phyloP scores from a whole-genome alignment of 371 early-diverging fungal genomes.

The Mortierella sp. region DNA sequence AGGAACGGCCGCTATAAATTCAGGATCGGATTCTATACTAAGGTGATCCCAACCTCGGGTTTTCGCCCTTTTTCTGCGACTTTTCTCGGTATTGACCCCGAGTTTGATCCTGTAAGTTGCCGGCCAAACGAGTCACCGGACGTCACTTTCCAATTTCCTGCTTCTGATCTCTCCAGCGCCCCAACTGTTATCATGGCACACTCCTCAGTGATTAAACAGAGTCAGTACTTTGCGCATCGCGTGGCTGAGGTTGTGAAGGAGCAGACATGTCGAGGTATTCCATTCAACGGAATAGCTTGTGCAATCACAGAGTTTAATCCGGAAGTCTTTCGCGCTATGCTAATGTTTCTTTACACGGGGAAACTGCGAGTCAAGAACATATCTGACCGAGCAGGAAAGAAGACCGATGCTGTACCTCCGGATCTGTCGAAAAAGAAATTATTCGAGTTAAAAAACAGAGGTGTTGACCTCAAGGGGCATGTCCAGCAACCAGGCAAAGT shows the following conservation, averaged over 20 bases:
- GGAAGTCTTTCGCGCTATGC: slow-evolving; percentile 34
- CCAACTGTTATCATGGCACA: slow-evolving; percentile 26
- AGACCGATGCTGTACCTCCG: not conserved
- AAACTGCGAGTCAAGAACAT: slow-evolving; percentile 1
- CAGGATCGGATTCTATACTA: slow-evolving; percentile 28
- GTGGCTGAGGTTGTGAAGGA: slow-evolving; percentile 12
- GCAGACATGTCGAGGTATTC: not conserved
- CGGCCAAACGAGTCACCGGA: slow-evolving; percentile 8
- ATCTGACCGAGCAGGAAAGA: not conserved
- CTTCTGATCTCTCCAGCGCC: not conserved
- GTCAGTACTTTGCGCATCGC: slow-evolving; percentile 27
- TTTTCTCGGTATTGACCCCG: slow-evolving; percentile 28
- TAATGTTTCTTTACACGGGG: slow-evolving; percentile 35
- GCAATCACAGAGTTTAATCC: slow-evolving; percentile 34
- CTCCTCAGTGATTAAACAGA: slow-evolving; percentile 14
- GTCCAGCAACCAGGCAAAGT: not conserved
- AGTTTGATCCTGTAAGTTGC: slow-evolving; percentile 18
- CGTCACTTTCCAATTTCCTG: slow-evolving; percentile 33
- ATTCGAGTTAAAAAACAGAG: not conserved
- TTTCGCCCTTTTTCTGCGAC: slow-evolving; percentile 13
- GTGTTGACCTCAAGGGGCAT: not conserved
- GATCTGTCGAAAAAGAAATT: not conserved
- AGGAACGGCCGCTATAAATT: slow-evolving; percentile 34
- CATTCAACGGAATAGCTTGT: slow-evolving; percentile 14
- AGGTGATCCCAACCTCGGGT: slow-evolving; percentile 14